These are phyloP conservation scores for Linnemannia zychae DNA, from an alignment of 192 early-diverging fungal genomes.

Conservation along the genomic window DNA sequence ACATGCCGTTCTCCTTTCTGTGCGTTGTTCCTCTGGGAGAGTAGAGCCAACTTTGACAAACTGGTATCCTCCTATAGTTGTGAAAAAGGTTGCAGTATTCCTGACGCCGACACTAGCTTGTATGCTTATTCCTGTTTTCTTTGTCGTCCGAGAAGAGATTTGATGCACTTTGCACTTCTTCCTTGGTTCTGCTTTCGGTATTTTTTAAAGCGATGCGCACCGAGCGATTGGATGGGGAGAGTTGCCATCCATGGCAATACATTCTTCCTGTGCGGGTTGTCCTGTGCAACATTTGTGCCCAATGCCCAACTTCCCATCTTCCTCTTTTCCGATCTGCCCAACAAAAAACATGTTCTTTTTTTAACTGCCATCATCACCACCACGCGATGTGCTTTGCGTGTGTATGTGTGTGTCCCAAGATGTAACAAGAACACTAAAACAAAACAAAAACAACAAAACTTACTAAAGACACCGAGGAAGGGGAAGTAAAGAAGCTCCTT, in stretches of 20 bases:
- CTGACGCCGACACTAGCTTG: too few species aligned
- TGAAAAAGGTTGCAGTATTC: background rate
- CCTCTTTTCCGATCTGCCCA: background rate
- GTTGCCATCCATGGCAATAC: background rate
- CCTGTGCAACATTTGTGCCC: background rate
- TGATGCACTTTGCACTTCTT: too few species aligned
- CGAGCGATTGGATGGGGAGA: slow-evolving; percentile 2
- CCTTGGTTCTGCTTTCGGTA: background rate
- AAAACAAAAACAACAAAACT: slow-evolving; percentile 35
- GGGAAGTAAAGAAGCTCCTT: slow-evolving; percentile 77
- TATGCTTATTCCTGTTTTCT: too few species aligned
- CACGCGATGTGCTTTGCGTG: background rate
- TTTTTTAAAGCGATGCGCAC: too few species aligned
- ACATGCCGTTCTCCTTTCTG: background rate
- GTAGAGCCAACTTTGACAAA: too few species aligned
- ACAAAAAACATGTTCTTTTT: background rate
- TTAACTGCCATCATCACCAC: background rate
- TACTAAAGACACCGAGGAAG: slow-evolving; percentile 83
- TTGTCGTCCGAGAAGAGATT: too few species aligned
- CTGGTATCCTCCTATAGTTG: too few species aligned
- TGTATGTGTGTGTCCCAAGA: background rate
- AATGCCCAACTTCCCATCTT: background rate
- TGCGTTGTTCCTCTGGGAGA: background rate
- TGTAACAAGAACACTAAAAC: background rate
- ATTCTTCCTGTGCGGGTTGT: background rate